Evolutionary conservation across 441 rosid genomes (phyloP).

Genomic region (Populus hybrid): DNA sequence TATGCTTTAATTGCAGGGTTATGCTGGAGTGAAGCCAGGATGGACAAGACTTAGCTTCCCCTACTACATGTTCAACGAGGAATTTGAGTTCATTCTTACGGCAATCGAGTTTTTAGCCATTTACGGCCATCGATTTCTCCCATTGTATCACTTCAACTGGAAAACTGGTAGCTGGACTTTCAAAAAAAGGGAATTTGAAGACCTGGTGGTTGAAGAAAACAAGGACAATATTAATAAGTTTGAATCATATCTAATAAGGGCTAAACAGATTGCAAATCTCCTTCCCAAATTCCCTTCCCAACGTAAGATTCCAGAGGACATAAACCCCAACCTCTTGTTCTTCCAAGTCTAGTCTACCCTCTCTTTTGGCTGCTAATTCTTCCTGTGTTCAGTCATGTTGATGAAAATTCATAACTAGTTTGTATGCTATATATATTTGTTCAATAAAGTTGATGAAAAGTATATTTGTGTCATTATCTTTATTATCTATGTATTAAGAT

Average conservation of each 20-base stretch:
- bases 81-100: slow-evolving; percentile 48
- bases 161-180: slow-evolving; percentile 45
- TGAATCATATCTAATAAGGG: slow-evolving; percentile 35
- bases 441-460: no score
- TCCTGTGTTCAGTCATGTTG: neutral
- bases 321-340: slow-evolving; percentile 29
- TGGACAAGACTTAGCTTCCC: slow-evolving; percentile 71
- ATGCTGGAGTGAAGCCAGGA: slow-evolving; percentile 50
- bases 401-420: no score
- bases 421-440: no score
- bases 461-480: no score
- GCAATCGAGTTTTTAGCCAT: slow-evolving; percentile 43
- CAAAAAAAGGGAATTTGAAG: slow-evolving; percentile 19
- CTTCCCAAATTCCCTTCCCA: slow-evolving; percentile 51
- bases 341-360: slow-evolving; percentile 33
- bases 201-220: neutral
- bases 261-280: slow-evolving; percentile 34
- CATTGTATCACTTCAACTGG: slow-evolving; percentile 39
- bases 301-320: slow-evolving; percentile 20
- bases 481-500: no score
- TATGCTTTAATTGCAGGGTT: slow-evolving; percentile 34
- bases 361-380: neutral
- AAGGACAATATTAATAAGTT: neutral
- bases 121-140: slow-evolving; percentile 55
- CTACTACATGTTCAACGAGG: slow-evolving; percentile 55